Conservation (phyloP, 73 alveolate species). For the Paramecium biaurelia region DNA sequence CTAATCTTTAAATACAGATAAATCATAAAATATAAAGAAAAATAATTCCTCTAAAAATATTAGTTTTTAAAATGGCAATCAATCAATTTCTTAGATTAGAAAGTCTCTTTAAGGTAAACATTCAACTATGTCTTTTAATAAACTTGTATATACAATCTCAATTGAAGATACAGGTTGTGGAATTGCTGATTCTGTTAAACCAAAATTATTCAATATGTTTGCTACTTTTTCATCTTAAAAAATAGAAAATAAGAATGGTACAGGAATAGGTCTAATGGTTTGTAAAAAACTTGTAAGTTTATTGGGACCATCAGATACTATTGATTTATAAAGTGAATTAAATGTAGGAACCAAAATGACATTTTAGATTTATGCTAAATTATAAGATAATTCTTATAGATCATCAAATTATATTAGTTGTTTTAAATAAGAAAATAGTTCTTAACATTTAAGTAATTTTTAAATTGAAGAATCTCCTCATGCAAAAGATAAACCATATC, state of each 20-base stretch:
- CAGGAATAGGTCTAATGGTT: conserved; percentile 61
- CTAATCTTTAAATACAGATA: conserved; percentile 15
- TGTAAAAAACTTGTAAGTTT: conserved; percentile 55
- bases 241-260: conserved; percentile 48
- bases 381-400: neutral
- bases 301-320: conserved; percentile 46
- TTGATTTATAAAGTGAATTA: conserved; percentile 40
- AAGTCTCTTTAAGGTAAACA: neutral
- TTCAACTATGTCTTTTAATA: neutral
- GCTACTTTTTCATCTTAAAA: conserved; percentile 47
- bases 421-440: neutral
- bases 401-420: neutral
- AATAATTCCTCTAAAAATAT: neutral
- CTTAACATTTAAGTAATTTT: neutral
- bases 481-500: neutral
- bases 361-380: conserved; percentile 14
- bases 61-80: neutral
- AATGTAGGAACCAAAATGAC: conserved; percentile 44
- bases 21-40: neutral
- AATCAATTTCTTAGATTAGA: neutral
- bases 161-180: conserved; percentile 65
- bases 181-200: conserved; percentile 14
- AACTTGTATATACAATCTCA: neutral
- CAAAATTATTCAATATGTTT: conserved; percentile 50
- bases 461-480: neutral